Evolutionary conservation across 371 early-diverging fungal genomes (phyloP).

Genomic region (Homolaphlyctis polyrhiza): DNA sequence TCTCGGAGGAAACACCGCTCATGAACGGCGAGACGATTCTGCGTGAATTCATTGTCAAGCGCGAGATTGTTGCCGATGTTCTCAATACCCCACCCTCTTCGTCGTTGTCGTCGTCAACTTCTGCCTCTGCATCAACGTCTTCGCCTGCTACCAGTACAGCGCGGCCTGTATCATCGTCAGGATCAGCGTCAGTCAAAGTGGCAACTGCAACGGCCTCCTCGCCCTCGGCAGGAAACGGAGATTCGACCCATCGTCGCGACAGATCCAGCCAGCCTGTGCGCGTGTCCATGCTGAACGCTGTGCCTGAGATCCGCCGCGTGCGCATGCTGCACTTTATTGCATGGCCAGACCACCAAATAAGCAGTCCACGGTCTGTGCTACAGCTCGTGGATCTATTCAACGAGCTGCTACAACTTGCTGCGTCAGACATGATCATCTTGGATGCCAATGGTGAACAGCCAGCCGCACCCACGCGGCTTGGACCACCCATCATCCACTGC

Average conservation of each 20-base stretch:
- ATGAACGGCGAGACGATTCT: constrained; percentile 23
- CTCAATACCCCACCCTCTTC: not conserved
- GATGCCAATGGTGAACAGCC: not conserved
- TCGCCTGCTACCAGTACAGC: not conserved
- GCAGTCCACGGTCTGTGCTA: constrained; percentile 41
- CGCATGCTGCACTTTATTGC: constrained; percentile 76
- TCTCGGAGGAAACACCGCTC: constrained; percentile 24
- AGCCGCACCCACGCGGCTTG: constrained; percentile 17
- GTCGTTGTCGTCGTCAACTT: not conserved
- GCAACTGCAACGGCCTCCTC: not conserved
- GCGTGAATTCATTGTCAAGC: constrained; percentile 24
- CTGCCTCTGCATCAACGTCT: not conserved
- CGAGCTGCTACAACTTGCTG: constrained; percentile 27
- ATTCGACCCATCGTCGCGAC: not conserved
- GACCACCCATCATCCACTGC: constrained; percentile 91
- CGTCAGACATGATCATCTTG: constrained; percentile 6
- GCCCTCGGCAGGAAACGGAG: not conserved
- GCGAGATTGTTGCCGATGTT: constrained; percentile 3
- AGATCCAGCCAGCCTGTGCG: too few species aligned
- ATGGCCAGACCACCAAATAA: constrained; percentile 80
- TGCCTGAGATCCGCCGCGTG: constrained; percentile 5
- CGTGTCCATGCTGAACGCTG: not conserved
- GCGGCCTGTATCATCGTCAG: not conserved
- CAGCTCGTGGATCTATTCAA: constrained; percentile 59
- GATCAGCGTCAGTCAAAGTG: not conserved